phyloP scores from a whole-genome alignment of 371 early-diverging fungal genomes.

The Mycotypha africana region DNA sequence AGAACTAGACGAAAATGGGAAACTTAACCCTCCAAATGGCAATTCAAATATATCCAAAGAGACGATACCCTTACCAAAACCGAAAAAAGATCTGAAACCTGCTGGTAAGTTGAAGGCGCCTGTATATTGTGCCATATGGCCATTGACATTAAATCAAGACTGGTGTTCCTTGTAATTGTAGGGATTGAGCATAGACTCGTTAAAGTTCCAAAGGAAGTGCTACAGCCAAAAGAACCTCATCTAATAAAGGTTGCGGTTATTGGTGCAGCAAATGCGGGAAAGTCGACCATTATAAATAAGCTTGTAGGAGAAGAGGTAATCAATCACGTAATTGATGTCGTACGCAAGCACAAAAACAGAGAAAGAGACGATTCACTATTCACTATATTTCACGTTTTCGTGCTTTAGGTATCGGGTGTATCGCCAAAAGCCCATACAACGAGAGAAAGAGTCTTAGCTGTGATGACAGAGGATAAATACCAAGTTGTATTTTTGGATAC shows the following conservation, averaged over 20 bases:
- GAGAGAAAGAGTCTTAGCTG: constrained; percentile 55
- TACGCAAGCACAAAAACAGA: too few relatives aligned
- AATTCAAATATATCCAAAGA: too few relatives aligned
- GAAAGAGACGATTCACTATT: background rate
- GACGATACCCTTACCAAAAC: too few relatives aligned
- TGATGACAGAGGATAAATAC: constrained; percentile 48
- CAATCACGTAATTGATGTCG: background rate
- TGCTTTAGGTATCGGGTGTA: constrained; percentile 55
- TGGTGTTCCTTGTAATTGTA: too few relatives aligned
- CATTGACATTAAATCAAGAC: too few relatives aligned
- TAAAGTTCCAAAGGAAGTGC: constrained; percentile 29
- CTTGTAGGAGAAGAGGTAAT: constrained; percentile 38
- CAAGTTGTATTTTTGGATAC: constrained; percentile 68
- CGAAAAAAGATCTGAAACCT: too few relatives aligned
- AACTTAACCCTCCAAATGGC: too few relatives aligned
- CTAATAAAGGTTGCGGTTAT: constrained; percentile 59
- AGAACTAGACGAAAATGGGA: background rate
- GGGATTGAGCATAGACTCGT: constrained; percentile 27
- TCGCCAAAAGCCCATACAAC: constrained; percentile 76
- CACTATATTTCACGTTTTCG: too few relatives aligned
- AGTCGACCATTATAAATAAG: constrained; percentile 73
- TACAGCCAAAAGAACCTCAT: constrained; percentile 63
- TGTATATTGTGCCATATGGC: too few relatives aligned
- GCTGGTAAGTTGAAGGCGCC: too few relatives aligned
- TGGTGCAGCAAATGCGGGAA: constrained; percentile 80